Conservation (phyloP, 345 rosid genomes). For the Microthlaspi erraticum region DNA sequence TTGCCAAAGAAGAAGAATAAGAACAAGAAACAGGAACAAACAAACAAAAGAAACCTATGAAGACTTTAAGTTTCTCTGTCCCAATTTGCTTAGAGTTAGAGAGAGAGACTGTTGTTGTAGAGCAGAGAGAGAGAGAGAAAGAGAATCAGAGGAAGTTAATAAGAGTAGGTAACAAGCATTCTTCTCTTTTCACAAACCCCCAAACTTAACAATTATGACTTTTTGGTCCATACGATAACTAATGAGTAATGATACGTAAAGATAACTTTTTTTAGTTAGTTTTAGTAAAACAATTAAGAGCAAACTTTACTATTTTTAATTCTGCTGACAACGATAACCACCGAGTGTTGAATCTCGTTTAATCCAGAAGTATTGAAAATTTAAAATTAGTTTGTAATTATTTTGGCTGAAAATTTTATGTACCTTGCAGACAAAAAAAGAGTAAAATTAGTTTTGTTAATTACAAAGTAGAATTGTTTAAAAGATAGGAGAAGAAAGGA, state of each 20-base stretch:
- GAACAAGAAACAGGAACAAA: slow-evolving; percentile 37
- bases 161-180: slow-evolving; percentile 99
- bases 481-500: slow-evolving; percentile 25
- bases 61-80: slow-evolving; percentile 40
- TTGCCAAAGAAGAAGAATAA: slow-evolving; percentile 32
- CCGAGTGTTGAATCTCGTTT: slow-evolving; percentile 22
- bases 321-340: slow-evolving; percentile 38
- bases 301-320: slow-evolving; percentile 29
- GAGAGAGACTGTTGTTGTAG: slow-evolving; percentile 28
- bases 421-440: too few relatives aligned
- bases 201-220: slow-evolving; percentile 57
- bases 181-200: slow-evolving; percentile 71
- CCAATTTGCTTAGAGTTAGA: slow-evolving; percentile 21
- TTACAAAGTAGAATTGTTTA: not conserved
- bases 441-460: too few relatives aligned
- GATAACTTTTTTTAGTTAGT: slow-evolving; percentile 26
- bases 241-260: slow-evolving; percentile 41
- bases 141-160: slow-evolving; percentile 65
- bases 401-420: too few relatives aligned
- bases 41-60: slow-evolving; percentile 35
- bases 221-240: slow-evolving; percentile 48
- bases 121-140: slow-evolving; percentile 39
- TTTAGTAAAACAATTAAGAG: slow-evolving; percentile 19
- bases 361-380: slow-evolving; percentile 4
- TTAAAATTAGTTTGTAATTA: too few relatives aligned